Evolutionary conservation across 352 stramenopile species (phyloP), one percentile per base, ranked within the genome.

Genomic region (Pythium oligandrum): DNA sequence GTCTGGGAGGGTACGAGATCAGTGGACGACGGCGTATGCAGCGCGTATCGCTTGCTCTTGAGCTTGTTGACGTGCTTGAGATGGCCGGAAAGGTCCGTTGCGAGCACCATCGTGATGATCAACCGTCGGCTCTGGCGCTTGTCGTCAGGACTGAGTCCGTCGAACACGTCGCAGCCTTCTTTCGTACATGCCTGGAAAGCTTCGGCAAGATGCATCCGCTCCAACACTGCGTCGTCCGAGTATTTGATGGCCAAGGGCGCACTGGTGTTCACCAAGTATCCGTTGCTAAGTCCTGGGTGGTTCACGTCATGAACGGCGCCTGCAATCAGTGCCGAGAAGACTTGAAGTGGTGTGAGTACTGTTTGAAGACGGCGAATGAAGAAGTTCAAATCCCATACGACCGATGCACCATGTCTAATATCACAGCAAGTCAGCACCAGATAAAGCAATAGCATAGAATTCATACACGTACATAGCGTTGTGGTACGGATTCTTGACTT

Each of bases 181-280:
- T 88, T 83, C n/a, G 68, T 81, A 26, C 71, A 73, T 0, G 66
- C 73, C 42, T 87, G 76, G 59, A 87, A 90, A 17, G 74, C 69
- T 40, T 88, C 75, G 17, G 80, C 77, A 7, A 90, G 55, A 52
- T 90, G 80, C 78, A 89, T 89, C 10, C 78, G 70, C 56, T 90
- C 80, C n/a, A 98, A 71, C n/a, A 96, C 86, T 35, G 83, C 92
- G 55, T 93, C 77, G 51, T 97, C 93, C 60, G 95, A 97, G 72
- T 98, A 98, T 44, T 86, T 83, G 57, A 98, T 80, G 38, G 91
- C 91, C 30, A 97, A 61, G 10, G 91, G 78, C 8, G 83, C 85
- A 45, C 60, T 82, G 12, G 86, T 95, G 37, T 77, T 82, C 10
- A 96, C 68, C 10, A 97, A 73, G 64, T 94, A 98, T 36, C 70